phyloP scores from a whole-genome alignment of 2,329 filamentous ascomycete genomes.

The Cladosporium sp. region DNA sequence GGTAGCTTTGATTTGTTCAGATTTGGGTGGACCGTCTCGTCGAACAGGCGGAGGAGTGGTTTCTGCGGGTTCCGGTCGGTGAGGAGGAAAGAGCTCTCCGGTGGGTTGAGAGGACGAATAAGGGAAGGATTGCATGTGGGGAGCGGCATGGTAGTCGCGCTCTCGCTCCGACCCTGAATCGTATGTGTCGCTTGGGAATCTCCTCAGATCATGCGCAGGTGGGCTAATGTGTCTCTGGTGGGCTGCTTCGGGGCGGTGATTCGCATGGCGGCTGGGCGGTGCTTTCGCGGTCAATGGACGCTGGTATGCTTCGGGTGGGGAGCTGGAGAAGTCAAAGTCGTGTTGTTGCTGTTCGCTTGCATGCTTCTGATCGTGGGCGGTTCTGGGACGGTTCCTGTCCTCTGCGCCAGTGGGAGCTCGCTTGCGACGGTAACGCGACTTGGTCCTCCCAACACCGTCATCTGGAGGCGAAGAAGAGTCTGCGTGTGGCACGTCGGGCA shows the following conservation, averaged over 20 bases:
- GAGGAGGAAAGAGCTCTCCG: constrained; percentile 30
- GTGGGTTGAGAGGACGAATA: constrained; percentile 14
- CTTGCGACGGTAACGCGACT: constrained; percentile 30
- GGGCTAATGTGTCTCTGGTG: constrained; percentile 7
- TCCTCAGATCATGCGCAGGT: not conserved
- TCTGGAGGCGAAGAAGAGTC: constrained; percentile 15
- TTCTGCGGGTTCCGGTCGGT: constrained; percentile 9
- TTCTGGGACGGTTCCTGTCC: not conserved
- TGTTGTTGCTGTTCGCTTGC: not conserved
- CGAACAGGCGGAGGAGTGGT: constrained; percentile 16
- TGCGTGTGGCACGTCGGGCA: not conserved
- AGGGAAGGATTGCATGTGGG: not conserved
- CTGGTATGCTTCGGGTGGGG: constrained; percentile 1
- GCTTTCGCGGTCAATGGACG: constrained; percentile 8
- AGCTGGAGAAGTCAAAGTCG: not conserved
- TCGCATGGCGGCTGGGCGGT: constrained; percentile 10
- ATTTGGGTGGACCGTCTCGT: constrained; percentile 26
- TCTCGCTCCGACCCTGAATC: not conserved
- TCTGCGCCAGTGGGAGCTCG: constrained; percentile 15
- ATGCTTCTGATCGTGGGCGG: constrained; percentile 1
- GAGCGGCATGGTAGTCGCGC: not conserved
- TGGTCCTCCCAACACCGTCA: constrained; percentile 24
- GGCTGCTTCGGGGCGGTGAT: not conserved
- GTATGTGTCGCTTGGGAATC: not conserved
- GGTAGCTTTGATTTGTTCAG: constrained; percentile 30